Base-by-base conservation (phyloP, 345 rosid genomes). In the Ceriops tagal region DNA sequence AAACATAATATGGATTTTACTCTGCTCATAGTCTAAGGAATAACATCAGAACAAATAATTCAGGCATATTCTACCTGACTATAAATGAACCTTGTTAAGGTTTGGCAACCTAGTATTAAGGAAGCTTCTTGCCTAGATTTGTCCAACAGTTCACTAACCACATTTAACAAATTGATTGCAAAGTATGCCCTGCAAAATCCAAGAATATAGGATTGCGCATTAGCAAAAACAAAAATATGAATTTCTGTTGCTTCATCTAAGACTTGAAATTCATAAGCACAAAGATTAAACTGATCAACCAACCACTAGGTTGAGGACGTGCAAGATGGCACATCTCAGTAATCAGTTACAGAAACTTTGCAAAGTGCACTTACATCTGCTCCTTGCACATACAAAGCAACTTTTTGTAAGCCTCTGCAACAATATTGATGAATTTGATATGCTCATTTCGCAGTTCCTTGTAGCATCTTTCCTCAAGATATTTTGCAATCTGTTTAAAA, bases 391-490 rank as follows among this genome's bases (percentile, higher is more conserved):
- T 73, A 74, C 75, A 84, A 62, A 95, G 93, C 83, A 95, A 63
- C 76, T 87, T 95, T 56, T 82, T 82, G 80, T 95, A 95, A 53
- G 86, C 81, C 73, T 90, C 96, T 1, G 81, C 77, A 58, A 85
- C 86, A 75, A 84, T 81, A 78, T 78, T 86, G 75, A 92, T 77
- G 79, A 84, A 80, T 75, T 86, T 88, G 75, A 81, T 66, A 56
- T 95, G 96, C 69, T 77, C 89, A 19, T 78, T 75, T 63, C 92
- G 88, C 77, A 95, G 83, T 72, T 95, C 97, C 86, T 87, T 95
- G 82, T 68, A 85, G 80, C 92, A 92, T 77, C 93, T 83, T 72
- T 95, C 98, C 83, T 95, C 99, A 27, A 95, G 99, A 81, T 79
- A 87, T 58, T 87, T 87, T 16, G 89, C 96, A 79, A 95, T 95